Evolutionary conservation across 2,329 filamentous ascomycete genomes (phyloP).

Genomic region (Chrysoporthe puriensis): DNA sequence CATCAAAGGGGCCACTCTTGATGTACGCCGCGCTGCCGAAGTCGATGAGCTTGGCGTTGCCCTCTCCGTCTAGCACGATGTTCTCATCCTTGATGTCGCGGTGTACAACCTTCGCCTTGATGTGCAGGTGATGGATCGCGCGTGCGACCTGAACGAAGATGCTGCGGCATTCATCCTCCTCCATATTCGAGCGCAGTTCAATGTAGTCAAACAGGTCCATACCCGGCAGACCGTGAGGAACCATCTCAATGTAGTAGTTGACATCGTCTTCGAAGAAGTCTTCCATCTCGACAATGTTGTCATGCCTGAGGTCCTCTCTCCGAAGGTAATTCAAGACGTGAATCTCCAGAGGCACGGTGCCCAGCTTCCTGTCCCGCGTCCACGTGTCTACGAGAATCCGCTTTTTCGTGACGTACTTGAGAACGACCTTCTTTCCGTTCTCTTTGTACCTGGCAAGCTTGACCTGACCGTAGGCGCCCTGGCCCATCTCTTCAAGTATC

Average conservation of each 20-base stretch:
- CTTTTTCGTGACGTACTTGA: conserved; percentile 97
- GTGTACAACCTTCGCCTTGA: conserved; percentile 88
- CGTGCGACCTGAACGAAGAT: conserved; percentile 94
- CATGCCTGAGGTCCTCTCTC: conserved; percentile 68
- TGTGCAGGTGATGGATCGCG: conserved; percentile 90
- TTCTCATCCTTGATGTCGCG: conserved; percentile 99
- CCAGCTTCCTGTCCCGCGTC: conserved; percentile 90
- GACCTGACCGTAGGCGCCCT: conserved; percentile 96
- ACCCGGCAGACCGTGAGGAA: conserved; percentile 89
- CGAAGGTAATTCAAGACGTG: conserved; percentile 94
- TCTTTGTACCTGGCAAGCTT: conserved; percentile 90
- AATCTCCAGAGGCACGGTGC: conserved; percentile 94
- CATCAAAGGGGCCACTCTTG: conserved; percentile 97
- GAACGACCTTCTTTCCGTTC: conserved; percentile 80
- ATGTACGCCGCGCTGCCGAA: conserved; percentile 98
- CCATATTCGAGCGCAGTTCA: conserved; percentile 94
- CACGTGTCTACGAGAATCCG: conserved; percentile 97
- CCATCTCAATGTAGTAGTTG: conserved; percentile 99
- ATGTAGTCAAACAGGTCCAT: conserved; percentile 99
- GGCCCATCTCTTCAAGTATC: conserved; percentile 97
- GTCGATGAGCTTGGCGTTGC: conserved; percentile 94
- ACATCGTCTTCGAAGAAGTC: conserved; percentile 78
- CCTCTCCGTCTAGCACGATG: conserved; percentile 92
- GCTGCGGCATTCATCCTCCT: conserved; percentile 88
- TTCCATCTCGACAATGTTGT: conserved; percentile 74